Percentiles rank a stretch among this genome's conserved stretches.
Conservation (phyloP, 352 stramenopile species). For the Pythium utonaiense region DNA sequence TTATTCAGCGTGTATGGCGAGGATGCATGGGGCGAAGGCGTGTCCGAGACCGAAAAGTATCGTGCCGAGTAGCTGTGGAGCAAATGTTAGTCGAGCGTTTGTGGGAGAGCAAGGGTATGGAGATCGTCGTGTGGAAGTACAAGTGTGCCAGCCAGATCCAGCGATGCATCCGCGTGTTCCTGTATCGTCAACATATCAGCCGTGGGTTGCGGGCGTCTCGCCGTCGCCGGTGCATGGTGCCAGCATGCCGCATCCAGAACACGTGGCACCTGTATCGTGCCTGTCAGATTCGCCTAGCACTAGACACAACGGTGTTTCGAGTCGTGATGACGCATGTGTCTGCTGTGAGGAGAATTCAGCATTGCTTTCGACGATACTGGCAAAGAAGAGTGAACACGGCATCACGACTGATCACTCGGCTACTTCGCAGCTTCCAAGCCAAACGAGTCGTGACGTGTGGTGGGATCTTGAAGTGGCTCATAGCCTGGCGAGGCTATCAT, state of each 20-base stretch:
- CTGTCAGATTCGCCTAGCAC: background rate
- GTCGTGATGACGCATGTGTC: slow-evolving; percentile 21
- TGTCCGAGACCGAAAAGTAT: background rate
- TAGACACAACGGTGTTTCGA: slow-evolving; percentile 11
- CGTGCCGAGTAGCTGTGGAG: slow-evolving; percentile 8
- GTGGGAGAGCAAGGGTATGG: slow-evolving; percentile 14
- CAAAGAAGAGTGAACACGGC: background rate
- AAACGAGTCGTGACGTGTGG: slow-evolving; percentile 12
- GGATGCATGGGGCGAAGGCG: slow-evolving; percentile 16
- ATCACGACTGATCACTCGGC: slow-evolving; percentile 5
- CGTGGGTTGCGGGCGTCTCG: background rate
- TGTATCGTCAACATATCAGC: slow-evolving; percentile 10
- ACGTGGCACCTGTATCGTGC: slow-evolving; percentile 23
- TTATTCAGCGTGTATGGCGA: slow-evolving; percentile 28
- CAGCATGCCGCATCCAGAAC: slow-evolving; percentile 22
- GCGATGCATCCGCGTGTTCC: slow-evolving; percentile 11
- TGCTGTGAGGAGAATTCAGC: slow-evolving; percentile 17
- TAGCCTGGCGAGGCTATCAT: slow-evolving; percentile 2
- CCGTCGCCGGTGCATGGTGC: slow-evolving; percentile 21
- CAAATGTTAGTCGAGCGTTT: background rate
- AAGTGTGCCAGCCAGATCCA: slow-evolving; percentile 16
- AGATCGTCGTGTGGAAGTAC: slow-evolving; percentile 1
- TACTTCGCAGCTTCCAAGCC: slow-evolving; percentile 23
- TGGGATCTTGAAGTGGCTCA: slow-evolving; percentile 4
- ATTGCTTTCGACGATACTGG: slow-evolving; percentile 18